phyloP scores from a whole-genome alignment of 495 filamentous ascomycete genomes.

The Penicillium pancosmium region DNA sequence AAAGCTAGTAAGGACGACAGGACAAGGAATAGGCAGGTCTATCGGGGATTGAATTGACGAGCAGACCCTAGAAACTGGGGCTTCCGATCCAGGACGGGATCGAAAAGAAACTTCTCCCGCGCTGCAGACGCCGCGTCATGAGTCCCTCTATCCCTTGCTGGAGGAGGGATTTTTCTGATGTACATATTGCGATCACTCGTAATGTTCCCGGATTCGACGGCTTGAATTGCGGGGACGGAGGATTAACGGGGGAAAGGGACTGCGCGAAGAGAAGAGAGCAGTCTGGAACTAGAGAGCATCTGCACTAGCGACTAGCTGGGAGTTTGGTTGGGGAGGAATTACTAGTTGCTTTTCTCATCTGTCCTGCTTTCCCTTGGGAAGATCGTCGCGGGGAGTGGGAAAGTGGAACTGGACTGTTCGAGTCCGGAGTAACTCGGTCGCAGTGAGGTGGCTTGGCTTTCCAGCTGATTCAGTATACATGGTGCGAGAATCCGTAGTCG shows the following conservation, averaged over 20 bases:
- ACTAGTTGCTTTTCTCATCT: background rate
- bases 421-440: conserved; percentile 24
- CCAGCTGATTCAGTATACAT: background rate
- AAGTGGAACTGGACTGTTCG: background rate
- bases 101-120: background rate
- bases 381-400: conserved; percentile 10
- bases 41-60: background rate
- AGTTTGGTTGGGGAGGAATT: background rate
- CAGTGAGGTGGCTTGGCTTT: conserved; percentile 14
- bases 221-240: conserved; percentile 17
- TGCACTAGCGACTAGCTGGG: background rate
- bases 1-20: conserved; percentile 2
- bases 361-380: conserved; percentile 8
- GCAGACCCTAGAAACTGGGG: background rate
- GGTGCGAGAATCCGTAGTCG: background rate
- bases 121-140: conserved; percentile 21
- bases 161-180: conserved; percentile 3
- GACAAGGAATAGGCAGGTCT: conserved; percentile 1
- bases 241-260: conserved; percentile 16
- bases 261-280: conserved; percentile 3
- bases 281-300: conserved; percentile 2
- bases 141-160: conserved; percentile 22
- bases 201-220: conserved; percentile 11
- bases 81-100: background rate
- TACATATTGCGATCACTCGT: conserved; percentile 13